Percentiles rank a stretch among this genome's conserved stretches.
These are phyloP conservation scores for Botrytis fragariae DNA, from an alignment of 2,329 filamentous ascomycete species.

Conservation along the genomic window DNA sequence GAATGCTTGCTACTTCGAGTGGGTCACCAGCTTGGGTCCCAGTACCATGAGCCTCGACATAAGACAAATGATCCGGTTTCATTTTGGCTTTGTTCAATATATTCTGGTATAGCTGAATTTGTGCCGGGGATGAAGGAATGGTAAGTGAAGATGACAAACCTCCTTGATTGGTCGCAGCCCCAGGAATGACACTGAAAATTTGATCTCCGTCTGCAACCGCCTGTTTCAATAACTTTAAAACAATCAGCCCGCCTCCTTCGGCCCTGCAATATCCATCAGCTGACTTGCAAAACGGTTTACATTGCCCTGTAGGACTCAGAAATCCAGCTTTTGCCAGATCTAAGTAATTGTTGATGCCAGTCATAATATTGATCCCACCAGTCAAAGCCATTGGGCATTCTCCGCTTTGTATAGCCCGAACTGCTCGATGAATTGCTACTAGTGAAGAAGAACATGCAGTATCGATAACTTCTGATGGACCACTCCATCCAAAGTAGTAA, in stretches of 20 bases:
- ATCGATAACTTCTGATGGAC: constrained; percentile 41
- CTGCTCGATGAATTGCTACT: constrained; percentile 38
- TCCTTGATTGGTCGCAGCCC: constrained; percentile 54
- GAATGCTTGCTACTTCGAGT: constrained; percentile 24
- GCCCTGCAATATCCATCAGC: constrained; percentile 56
- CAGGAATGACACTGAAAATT: constrained; percentile 53
- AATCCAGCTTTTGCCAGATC: constrained; percentile 14
- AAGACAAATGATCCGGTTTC: background rate
- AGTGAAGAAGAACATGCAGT: constrained; percentile 42
- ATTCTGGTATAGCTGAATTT: constrained; percentile 31
- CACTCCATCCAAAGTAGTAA: constrained; percentile 42
- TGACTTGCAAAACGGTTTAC: constrained; percentile 44
- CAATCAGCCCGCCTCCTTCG: constrained; percentile 48
- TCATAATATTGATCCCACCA: constrained; percentile 16
- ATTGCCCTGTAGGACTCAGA: constrained; percentile 16
- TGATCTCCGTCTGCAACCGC: constrained; percentile 46
- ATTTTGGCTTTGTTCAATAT: background rate
- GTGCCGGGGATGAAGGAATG: constrained; percentile 48
- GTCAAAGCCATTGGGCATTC: constrained; percentile 20
- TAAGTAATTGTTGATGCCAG: constrained; percentile 1
- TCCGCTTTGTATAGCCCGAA: constrained; percentile 26
- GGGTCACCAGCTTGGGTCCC: constrained; percentile 29
- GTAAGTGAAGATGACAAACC: constrained; percentile 59
- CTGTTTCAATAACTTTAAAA: constrained; percentile 43
- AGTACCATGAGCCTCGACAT: constrained; percentile 29